Evolutionary conservation across 371 early-diverging fungal species (phyloP).

Genomic region (Sporodiniella umbellata): DNA sequence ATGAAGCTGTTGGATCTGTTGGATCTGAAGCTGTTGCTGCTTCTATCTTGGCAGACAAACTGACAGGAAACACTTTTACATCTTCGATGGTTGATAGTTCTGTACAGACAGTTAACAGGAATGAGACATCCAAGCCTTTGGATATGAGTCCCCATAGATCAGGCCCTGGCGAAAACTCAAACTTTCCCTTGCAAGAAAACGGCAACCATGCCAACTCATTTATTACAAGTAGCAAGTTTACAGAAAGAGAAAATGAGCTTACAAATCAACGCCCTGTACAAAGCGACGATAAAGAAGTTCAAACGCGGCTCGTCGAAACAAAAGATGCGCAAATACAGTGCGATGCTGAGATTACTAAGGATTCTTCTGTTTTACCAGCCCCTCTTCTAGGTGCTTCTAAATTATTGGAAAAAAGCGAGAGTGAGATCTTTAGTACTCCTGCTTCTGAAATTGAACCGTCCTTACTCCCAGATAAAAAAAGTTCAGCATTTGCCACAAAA

Average conservation of each 20-base stretch:
- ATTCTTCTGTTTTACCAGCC: not conserved
- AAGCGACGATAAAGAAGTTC: not conserved
- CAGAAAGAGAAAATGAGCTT: not conserved
- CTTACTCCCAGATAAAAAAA: conserved; percentile 10
- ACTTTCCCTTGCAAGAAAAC: conserved; percentile 3
- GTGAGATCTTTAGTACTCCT: conserved; percentile 8
- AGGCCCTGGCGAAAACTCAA: too few species aligned
- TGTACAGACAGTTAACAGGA: conserved; percentile 9
- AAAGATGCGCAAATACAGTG: conserved; percentile 13
- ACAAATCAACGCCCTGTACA: not conserved
- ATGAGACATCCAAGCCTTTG: not conserved
- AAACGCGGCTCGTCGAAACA: not conserved
- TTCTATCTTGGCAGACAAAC: too few species aligned
- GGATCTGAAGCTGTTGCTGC: not conserved
- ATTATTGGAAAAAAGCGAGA: conserved; percentile 8
- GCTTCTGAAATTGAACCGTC: conserved; percentile 1
- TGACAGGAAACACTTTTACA: too few species aligned
- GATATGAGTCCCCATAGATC: too few species aligned
- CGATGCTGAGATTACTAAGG: not conserved
- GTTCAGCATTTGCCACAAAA: too few species aligned
- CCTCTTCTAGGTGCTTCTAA: too few species aligned
- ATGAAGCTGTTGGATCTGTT: too few species aligned
- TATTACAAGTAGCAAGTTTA: conserved; percentile 2
- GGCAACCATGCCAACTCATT: not conserved
- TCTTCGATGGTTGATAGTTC: too few species aligned